Evolutionary conservation across 306 rosid species (phyloP).

Genomic region (Quercus mongolica): DNA sequence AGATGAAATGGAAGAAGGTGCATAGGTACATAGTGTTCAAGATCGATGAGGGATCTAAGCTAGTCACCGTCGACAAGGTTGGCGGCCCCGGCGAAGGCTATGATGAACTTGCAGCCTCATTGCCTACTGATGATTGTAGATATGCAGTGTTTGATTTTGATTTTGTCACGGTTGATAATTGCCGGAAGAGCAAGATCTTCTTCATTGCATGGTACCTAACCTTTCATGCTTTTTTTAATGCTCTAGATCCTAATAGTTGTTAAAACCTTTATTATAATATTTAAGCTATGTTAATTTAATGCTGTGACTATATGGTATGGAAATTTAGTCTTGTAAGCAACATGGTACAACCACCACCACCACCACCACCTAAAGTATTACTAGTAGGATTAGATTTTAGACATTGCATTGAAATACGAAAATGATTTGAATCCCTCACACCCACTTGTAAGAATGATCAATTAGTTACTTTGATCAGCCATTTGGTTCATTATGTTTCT

Average conservation of each 20-base stretch:
- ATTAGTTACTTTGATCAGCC: no score
- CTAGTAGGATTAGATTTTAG: background rate
- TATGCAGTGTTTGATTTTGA: constrained; percentile 97
- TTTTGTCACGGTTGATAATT: constrained; percentile 94
- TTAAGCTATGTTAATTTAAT: background rate
- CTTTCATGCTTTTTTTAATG: background rate
- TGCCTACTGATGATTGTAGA: constrained; percentile 88
- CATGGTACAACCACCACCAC: background rate
- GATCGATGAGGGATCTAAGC: constrained; percentile 85
- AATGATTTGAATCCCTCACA: no score
- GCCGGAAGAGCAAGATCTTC: constrained; percentile 99
- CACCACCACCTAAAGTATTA: no score
- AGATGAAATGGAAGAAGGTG: constrained; percentile 99
- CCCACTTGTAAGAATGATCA: no score
- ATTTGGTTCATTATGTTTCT: no score
- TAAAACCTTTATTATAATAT: background rate
- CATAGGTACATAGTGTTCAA: constrained; percentile 89
- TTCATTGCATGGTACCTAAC: constrained; percentile 80
- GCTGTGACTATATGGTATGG: background rate
- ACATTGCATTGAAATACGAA: background rate
- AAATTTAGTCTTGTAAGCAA: background rate
- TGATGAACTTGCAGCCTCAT: constrained; percentile 76
- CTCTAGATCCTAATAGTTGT: background rate
- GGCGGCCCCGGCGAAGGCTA: constrained; percentile 91
- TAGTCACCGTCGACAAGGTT: constrained; percentile 87